Conservation (phyloP, 345 rosid species). For the Noccaea bulbosa region DNA sequence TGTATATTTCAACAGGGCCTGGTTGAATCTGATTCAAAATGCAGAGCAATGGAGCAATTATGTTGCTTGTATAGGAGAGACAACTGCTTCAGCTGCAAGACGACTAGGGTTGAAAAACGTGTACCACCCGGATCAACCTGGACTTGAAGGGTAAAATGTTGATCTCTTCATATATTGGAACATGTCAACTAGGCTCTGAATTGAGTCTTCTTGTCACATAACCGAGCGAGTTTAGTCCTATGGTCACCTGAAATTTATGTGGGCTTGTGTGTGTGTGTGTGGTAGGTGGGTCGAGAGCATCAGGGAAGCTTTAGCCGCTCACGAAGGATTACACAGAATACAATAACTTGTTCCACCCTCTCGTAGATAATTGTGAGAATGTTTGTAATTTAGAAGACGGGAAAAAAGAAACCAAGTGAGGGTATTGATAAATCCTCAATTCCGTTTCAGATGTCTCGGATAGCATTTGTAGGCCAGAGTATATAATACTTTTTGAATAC, state of each 20-base stretch:
- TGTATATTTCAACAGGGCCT: conserved; percentile 59
- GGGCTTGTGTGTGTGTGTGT: conserved; percentile 26
- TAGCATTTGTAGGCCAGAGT: too few relatives aligned
- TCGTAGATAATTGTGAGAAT: neutral
- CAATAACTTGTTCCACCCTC: conserved; percentile 14
- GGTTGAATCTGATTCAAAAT: conserved; percentile 70
- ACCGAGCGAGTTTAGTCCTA: neutral
- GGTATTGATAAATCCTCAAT: neutral
- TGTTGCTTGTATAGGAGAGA: conserved; percentile 94
- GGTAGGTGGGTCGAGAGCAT: conserved; percentile 89
- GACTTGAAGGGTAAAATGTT: conserved; percentile 88
- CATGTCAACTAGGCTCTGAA: neutral
- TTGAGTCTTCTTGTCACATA: conserved; percentile 1
- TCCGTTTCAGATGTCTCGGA: neutral
- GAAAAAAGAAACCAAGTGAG: neutral
- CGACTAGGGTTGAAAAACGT: conserved; percentile 70
- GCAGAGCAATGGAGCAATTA: conserved; percentile 60
- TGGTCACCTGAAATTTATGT: conserved; percentile 1
- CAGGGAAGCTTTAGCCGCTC: conserved; percentile 66
- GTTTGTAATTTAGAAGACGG: neutral
- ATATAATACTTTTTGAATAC: neutral
- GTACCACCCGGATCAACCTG: conserved; percentile 75
- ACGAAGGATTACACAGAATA: conserved; percentile 24
- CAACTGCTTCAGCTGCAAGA: conserved; percentile 88
- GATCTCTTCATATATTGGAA: neutral